Percentiles rank a stretch among this genome's conserved stretches.
Evolutionary conservation across 805 yeast genomes (phyloP).

Genomic region (Debaryomyces castellii): DNA sequence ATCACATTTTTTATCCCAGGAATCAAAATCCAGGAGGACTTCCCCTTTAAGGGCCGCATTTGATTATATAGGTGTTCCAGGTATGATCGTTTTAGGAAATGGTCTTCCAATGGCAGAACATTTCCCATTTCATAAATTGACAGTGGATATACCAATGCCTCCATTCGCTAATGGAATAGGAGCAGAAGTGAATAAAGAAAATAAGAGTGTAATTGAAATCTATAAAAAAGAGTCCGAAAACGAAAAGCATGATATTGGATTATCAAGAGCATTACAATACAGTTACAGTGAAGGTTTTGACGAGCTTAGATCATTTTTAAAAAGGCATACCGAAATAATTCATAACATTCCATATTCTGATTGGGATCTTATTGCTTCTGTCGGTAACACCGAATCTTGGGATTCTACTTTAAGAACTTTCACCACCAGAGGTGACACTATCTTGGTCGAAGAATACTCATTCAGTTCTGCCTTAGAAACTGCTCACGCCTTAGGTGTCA

Average conservation of each 20-base stretch:
- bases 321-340: conserved; percentile 64
- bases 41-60: conserved; percentile 86
- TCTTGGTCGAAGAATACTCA: conserved; percentile 77
- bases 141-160: conserved; percentile 70
- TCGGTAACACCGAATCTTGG: conserved; percentile 91
- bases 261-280: conserved; percentile 87
- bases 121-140: conserved; percentile 84
- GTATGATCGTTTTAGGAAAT: conserved; percentile 87
- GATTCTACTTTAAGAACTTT: conserved; percentile 80
- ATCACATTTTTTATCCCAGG: conserved; percentile 67
- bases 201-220: conserved; percentile 41
- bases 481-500: conserved; percentile 68
- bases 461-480: conserved; percentile 86
- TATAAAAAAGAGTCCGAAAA: conserved; percentile 31
- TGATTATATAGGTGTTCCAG: conserved; percentile 70
- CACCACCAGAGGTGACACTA: conserved; percentile 71
- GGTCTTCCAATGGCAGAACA: conserved; percentile 90
- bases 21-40: conserved; percentile 67
- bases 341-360: conserved; percentile 48
- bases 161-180: conserved; percentile 81
- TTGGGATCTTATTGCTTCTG: conserved; percentile 71
- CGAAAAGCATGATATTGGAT: conserved; percentile 55
- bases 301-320: conserved; percentile 64
- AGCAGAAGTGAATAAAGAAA: conserved; percentile 48
- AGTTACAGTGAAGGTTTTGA: conserved; percentile 83